A percentile compares a stretch with the other conserved stretches of the same genome.
These are phyloP conservation scores for Prunus yedoensis DNA, from an alignment of 331 rosid species.

Conservation along the genomic window DNA sequence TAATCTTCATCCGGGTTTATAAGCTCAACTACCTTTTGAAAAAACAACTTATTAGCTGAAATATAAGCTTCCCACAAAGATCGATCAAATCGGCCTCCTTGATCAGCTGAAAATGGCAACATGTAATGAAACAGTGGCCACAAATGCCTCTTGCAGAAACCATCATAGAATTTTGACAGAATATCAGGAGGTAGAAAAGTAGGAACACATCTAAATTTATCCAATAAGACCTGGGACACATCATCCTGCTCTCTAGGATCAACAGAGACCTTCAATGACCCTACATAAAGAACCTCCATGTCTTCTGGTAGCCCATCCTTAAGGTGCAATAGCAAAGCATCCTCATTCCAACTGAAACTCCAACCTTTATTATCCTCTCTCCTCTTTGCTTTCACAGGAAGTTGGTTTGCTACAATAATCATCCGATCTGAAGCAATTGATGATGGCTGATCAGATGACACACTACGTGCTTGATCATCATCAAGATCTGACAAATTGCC, in stretches of 20 bases:
- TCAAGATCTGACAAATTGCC: conserved; percentile 66
- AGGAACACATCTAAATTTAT: conserved; percentile 70
- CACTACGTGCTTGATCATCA: conserved; percentile 73
- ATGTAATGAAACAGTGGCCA: conserved; percentile 87
- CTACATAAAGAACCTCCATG: conserved; percentile 74
- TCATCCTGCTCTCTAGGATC: conserved; percentile 69
- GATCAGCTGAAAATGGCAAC: conserved; percentile 65
- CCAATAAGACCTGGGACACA: conserved; percentile 65
- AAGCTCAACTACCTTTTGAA: conserved; percentile 74
- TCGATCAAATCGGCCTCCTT: conserved; percentile 65
- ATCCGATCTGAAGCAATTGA: conserved; percentile 58
- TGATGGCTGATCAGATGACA: conserved; percentile 73
- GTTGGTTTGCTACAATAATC: conserved; percentile 87
- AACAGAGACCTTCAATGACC: conserved; percentile 61
- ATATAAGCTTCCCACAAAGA: conserved; percentile 89
- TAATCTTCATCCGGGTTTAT: conserved; percentile 86
- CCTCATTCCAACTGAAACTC: conserved; percentile 86
- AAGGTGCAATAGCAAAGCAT: conserved; percentile 75
- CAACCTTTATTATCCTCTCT: conserved; percentile 68
- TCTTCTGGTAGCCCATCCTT: conserved; percentile 84
- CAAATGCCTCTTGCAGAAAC: conserved; percentile 71
- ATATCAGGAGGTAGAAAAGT: conserved; percentile 70
- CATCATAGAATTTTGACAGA: conserved; percentile 62
- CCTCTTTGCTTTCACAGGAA: conserved; percentile 70
- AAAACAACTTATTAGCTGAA: conserved; percentile 75